Conservation (phyloP, 164 flowering plant species). For the Aristolochia californica region DNA sequence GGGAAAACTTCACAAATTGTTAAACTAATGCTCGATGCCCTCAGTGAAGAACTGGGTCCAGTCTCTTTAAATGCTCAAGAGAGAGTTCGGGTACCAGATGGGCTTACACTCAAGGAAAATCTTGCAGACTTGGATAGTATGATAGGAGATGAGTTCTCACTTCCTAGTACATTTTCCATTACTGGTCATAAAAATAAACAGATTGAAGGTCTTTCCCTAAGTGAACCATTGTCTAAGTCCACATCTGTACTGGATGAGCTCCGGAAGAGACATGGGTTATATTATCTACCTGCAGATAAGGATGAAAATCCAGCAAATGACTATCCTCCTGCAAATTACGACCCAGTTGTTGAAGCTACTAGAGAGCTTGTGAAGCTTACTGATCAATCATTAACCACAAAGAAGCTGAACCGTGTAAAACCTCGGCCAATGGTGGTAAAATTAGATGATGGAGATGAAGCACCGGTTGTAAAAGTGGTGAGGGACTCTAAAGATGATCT, state of each 20-base stretch:
- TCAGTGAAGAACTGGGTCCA: slow-evolving; percentile 69
- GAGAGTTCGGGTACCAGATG: slow-evolving; percentile 69
- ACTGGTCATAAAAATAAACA: slow-evolving; percentile 21
- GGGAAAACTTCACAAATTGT: slow-evolving; percentile 24
- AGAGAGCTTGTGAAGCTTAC: slow-evolving; percentile 65
- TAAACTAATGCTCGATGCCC: slow-evolving; percentile 33
- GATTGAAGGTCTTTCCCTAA: slow-evolving; percentile 10
- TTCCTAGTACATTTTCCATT: slow-evolving; percentile 33
- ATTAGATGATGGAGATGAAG: slow-evolving; percentile 56
- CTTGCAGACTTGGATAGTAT: slow-evolving; percentile 60
- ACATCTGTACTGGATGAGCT: slow-evolving; percentile 68
- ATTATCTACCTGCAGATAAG: slow-evolving; percentile 70
- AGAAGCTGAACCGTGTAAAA: slow-evolving; percentile 45
- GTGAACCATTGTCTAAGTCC: slow-evolving; percentile 41
- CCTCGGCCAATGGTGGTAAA: slow-evolving; percentile 87
- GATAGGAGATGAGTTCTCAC: slow-evolving; percentile 36
- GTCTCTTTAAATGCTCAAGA: slow-evolving; percentile 65
- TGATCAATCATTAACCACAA: slow-evolving; percentile 40
- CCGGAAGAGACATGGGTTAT: slow-evolving; percentile 77
- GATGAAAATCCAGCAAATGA: slow-evolving; percentile 32
- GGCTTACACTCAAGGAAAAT: slow-evolving; percentile 50
- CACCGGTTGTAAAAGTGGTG: slow-evolving; percentile 12
- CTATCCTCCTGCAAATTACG: slow-evolving; percentile 81
- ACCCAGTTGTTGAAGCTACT: slow-evolving; percentile 31
- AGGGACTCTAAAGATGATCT: slow-evolving; percentile 28